Conservation (phyloP, 2,329 filamentous ascomycete genomes). For the Fusarium papillatum region DNA sequence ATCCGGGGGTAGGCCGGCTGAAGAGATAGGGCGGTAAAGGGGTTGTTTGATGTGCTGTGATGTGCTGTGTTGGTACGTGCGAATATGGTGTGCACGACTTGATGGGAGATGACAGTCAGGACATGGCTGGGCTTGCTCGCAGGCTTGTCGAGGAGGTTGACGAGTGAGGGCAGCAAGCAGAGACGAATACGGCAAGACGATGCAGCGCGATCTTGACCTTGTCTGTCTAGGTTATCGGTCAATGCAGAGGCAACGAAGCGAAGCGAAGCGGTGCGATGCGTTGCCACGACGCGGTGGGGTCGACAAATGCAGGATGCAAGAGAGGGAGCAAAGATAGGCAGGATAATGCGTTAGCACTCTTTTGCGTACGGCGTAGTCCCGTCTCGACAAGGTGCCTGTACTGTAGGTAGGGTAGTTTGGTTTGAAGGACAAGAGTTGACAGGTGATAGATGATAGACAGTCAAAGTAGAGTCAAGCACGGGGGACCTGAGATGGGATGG, state of each 20-base stretch:
- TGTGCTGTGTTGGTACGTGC: slow-evolving; percentile 15
- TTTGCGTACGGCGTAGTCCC: slow-evolving; percentile 30
- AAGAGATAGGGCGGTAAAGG: slow-evolving; percentile 31
- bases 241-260: slow-evolving; percentile 22
- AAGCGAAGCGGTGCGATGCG: slow-evolving; percentile 35
- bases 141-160: slow-evolving; percentile 16
- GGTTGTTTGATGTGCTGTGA: slow-evolving; percentile 7
- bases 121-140: slow-evolving; percentile 30
- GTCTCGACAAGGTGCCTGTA: slow-evolving; percentile 21
- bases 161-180: slow-evolving; percentile 1
- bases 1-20: slow-evolving; percentile 20
- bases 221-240: slow-evolving; percentile 21
- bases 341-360: slow-evolving; percentile 23
- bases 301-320: slow-evolving; percentile 40
- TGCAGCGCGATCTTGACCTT: slow-evolving; percentile 9
- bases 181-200: slow-evolving; percentile 11
- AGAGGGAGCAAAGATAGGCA: slow-evolving; percentile 26
- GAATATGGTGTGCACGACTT: slow-evolving; percentile 20
- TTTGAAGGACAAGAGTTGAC: slow-evolving; percentile 13
- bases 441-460: slow-evolving; percentile 9
- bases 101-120: slow-evolving; percentile 21
- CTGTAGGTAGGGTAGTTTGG: background rate
- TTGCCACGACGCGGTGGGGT: slow-evolving; percentile 42
- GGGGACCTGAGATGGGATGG: slow-evolving; percentile 4
- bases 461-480: background rate